Base-by-base conservation (phyloP, 2,329 filamentous ascomycete species). In the Alternaria sp. region DNA sequence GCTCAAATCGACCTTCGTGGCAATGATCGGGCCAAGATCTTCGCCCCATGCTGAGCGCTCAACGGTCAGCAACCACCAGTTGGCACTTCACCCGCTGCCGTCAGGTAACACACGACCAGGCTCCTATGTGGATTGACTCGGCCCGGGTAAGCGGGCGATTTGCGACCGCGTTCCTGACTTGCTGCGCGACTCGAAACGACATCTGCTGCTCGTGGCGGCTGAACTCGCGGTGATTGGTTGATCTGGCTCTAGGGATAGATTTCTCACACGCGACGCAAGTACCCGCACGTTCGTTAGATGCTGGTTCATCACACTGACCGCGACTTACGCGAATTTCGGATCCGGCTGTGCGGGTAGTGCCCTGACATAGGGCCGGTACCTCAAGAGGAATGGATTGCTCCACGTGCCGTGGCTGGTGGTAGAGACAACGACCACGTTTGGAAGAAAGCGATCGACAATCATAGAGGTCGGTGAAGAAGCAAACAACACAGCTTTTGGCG, bases 41-140 rank as follows among this genome's bases (percentile, higher is more conserved):
- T 59, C 45, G 15, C 44, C 49, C 18, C 8, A 28, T 55, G 53
- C 47, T 49, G 43, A 21, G 14, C 20, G 26, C 20, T 45, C 18
- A 60, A 55, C 51, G n/a, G 45, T 55, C 56, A 63, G 46, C 46
- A n/a, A n/a, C 6, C 44, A 33, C 45, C 56, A 56, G 44, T 64
- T 55, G 56, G 57, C 56, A 41, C 18, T n/a, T 30, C 37, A 44
- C 47, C 53, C 28, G 43, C 12, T 54, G 43, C 55, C 20, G 37
- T 41, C 18, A 43, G 28, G 43, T 57, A 54, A 55, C 54, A 58
- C 47, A 49, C 47, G 62, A 60, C 54, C n/a, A 41, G 8, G 18
- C 18, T 20, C 51, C 10, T n/a, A 26, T 26, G 43, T 37, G 55
- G 20, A 51, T 23, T 18, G 18, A 28, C 11, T 26, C 12, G 60